Conservation (phyloP, 2,329 filamentous ascomycete genomes). For the Colletotrichum tofieldiae region DNA sequence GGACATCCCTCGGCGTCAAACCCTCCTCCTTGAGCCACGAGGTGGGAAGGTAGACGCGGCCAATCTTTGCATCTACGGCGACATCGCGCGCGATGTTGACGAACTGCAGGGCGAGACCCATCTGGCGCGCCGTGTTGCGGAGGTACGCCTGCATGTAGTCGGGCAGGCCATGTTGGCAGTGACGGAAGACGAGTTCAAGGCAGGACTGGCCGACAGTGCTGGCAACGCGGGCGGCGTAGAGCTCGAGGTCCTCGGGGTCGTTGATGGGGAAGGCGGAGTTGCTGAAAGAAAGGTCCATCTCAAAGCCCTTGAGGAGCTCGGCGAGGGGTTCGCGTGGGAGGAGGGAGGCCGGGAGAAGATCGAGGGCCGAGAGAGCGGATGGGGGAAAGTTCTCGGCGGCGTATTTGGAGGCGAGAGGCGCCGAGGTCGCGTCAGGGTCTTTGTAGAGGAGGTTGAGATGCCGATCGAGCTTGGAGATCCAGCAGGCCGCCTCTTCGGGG, state of each 20-base stretch:
- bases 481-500: slow-evolving; percentile 66
- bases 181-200: slow-evolving; percentile 76
- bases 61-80: slow-evolving; percentile 74
- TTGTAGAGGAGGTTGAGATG: slow-evolving; percentile 71
- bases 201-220: slow-evolving; percentile 81
- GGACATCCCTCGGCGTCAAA: slow-evolving; percentile 67
- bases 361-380: slow-evolving; percentile 67
- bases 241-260: slow-evolving; percentile 70
- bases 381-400: slow-evolving; percentile 67
- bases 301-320: slow-evolving; percentile 77
- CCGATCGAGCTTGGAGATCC: slow-evolving; percentile 71
- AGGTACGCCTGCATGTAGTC: slow-evolving; percentile 58
- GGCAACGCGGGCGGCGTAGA: slow-evolving; percentile 78
- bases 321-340: slow-evolving; percentile 73
- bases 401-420: slow-evolving; percentile 49
- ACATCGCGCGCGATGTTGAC: slow-evolving; percentile 85
- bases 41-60: slow-evolving; percentile 78
- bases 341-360: slow-evolving; percentile 71
- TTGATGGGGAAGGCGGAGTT: slow-evolving; percentile 67
- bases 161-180: slow-evolving; percentile 57
- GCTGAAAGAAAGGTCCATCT: slow-evolving; percentile 75
- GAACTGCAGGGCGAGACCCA: slow-evolving; percentile 84
- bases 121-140: slow-evolving; percentile 71
- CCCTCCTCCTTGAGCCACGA: slow-evolving; percentile 74
- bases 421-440: slow-evolving; percentile 44